phyloP scores from a whole-genome alignment of 108 stramenopile species.

The Skeletonema costatum region DNA sequence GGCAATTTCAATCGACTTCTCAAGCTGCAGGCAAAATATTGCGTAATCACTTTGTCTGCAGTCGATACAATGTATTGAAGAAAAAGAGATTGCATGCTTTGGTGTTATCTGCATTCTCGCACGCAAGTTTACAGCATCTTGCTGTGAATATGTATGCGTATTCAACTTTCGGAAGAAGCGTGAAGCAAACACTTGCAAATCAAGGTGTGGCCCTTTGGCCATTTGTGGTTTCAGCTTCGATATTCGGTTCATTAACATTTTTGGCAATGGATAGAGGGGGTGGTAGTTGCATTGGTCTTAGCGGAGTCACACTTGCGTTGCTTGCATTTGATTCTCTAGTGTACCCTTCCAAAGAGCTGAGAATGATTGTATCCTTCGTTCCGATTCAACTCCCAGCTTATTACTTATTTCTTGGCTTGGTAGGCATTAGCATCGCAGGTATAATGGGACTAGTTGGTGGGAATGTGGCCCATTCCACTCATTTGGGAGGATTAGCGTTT shows the following conservation, averaged over 20 bases:
- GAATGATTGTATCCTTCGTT: constrained; percentile 56
- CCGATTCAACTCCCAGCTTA: constrained; percentile 62
- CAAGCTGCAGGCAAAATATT: constrained; percentile 14
- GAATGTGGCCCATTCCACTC: constrained; percentile 66
- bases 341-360: constrained; percentile 50
- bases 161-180: constrained; percentile 56
- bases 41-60: constrained; percentile 60
- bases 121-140: constrained; percentile 61
- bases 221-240: constrained; percentile 54
- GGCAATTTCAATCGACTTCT: constrained; percentile 52
- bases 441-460: constrained; percentile 29
- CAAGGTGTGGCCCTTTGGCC: constrained; percentile 51
- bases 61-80: constrained; percentile 38
- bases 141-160: constrained; percentile 61
- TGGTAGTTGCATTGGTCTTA: constrained; percentile 66
- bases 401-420: constrained; percentile 46
- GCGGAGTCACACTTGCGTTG: constrained; percentile 68
- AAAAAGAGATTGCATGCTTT: constrained; percentile 44
- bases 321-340: constrained; percentile 60
- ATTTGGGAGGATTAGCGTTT: constrained; percentile 80
- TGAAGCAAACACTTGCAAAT: constrained; percentile 13
- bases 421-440: constrained; percentile 52
- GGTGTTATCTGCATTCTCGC: constrained; percentile 64
- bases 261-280: constrained; percentile 23
- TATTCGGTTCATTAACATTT: constrained; percentile 45